Evolutionary conservation across 257 asterid species (phyloP), one percentile per base, ranked within the genome.

Genomic region (Solanum pimpinellifolium): DNA sequence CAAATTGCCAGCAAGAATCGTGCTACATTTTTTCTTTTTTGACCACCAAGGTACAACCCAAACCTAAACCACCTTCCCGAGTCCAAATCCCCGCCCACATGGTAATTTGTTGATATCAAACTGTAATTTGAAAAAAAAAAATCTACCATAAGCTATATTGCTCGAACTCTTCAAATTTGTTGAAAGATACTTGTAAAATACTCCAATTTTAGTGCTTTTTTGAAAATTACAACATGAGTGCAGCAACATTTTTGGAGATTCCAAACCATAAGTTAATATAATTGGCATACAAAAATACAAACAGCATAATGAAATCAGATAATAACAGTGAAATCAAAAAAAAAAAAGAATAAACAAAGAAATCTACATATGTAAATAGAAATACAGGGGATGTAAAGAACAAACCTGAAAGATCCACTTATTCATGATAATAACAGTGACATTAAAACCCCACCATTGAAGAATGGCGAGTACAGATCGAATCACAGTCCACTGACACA

Each of bases 391-490:
- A 78, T 25, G 65, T 46, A 37, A 44, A 78, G 62, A 77, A 65
- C 41, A 9, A 11, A 90, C 93, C 93, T 91, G 92, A 84, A 91
- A 91, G 90, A 91, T 90, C 93, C 93, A 91, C 65, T 91, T 91
- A 83, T 91, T 91, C 93, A 91, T 91, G 89, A 91, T 91, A 87
- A 90, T 90, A 81, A 91, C 93, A 44, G 93, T 86, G n/a, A 91
- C 93, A 86, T 91, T 91, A 89, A 91, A 91, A 37, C 88, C 90
- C 93, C 93, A 91, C 93, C 93, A 91, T 87, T 91, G 93, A 87
- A 91, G 65, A 46, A 91, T 90, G 41, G 92, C 91, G 1, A 91
- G 37, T 44, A 91, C 18, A 47, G 93, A 88, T 90, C 90, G 88
- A 87, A 91, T 87, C 69, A 77, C 83, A 49, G 59, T 86, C 93